phyloP scores from a whole-genome alignment of 208 protist species.

The Leptomonas pyrrhocoris region DNA sequence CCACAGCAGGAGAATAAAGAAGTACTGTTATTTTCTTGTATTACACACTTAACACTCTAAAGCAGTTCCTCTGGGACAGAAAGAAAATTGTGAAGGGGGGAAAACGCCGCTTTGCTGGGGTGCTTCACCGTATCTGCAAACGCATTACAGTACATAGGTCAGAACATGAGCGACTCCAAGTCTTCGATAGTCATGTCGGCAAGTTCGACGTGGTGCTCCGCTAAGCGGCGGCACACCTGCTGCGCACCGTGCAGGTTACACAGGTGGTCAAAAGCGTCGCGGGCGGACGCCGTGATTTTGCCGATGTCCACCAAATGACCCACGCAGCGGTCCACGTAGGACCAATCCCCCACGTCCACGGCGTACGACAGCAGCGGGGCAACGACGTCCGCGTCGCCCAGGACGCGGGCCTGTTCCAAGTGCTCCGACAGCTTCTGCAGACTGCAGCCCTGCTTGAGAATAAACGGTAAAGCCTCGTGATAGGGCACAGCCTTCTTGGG shows the following conservation, averaged over 20 bases:
- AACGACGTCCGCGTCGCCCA: slow-evolving; percentile 87
- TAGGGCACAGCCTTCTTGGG: slow-evolving; percentile 87
- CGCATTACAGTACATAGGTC: slow-evolving; percentile 10
- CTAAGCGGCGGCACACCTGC: slow-evolving; percentile 59
- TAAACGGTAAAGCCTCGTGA: slow-evolving; percentile 62
- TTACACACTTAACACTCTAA: background rate
- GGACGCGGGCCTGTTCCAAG: slow-evolving; percentile 83
- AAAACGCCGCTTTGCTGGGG: background rate
- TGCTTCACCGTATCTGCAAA: background rate
- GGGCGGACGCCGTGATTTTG: slow-evolving; percentile 68
- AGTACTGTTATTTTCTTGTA: background rate
- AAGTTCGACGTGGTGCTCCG: slow-evolving; percentile 66
- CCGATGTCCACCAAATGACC: slow-evolving; percentile 89
- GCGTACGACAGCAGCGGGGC: slow-evolving; percentile 82
- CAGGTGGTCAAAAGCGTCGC: slow-evolving; percentile 70
- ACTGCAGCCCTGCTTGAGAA: slow-evolving; percentile 79
- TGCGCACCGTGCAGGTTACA: slow-evolving; percentile 71
- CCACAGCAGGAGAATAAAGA: too few species aligned
- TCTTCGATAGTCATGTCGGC: slow-evolving; percentile 73
- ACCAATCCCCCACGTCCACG: slow-evolving; percentile 71
- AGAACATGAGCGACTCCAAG: slow-evolving; percentile 79
- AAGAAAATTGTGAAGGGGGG: background rate
- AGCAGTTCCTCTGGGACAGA: background rate
- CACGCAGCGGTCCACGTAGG: slow-evolving; percentile 78
- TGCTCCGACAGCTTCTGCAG: slow-evolving; percentile 84